phyloP scores from a whole-genome alignment of 1,139 yeast genomes.

The Wickerhamomyces sp. region DNA sequence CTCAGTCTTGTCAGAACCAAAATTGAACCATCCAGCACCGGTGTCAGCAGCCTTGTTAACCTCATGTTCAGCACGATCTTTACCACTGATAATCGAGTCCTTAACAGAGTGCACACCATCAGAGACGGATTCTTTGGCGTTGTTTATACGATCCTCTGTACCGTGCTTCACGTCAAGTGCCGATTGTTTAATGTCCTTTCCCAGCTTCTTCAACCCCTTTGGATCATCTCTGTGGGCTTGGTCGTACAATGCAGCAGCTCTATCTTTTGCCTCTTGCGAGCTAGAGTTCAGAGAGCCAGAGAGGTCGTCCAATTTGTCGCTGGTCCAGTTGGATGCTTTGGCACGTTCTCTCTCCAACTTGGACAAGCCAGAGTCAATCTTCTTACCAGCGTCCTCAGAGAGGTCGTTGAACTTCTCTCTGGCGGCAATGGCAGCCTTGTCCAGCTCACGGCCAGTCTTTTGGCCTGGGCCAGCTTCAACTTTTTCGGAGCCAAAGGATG shows the following conservation, averaged over 20 bases:
- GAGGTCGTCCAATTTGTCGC: slow-evolving; percentile 22
- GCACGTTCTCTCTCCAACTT: slow-evolving; percentile 19
- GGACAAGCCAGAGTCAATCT: slow-evolving; percentile 22
- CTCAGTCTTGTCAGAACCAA: slow-evolving; percentile 14
- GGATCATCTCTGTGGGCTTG: slow-evolving; percentile 30
- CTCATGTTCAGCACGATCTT: slow-evolving; percentile 17
- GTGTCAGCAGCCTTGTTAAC: slow-evolving; percentile 11
- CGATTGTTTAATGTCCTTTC: slow-evolving; percentile 23
- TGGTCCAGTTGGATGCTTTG: slow-evolving; percentile 22
- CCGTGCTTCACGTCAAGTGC: slow-evolving; percentile 31
- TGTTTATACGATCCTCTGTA: slow-evolving; percentile 33
- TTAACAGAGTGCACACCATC: slow-evolving; percentile 10
- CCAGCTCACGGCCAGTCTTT: slow-evolving; percentile 24
- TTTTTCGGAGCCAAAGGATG: slow-evolving; percentile 11
- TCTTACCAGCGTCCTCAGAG: slow-evolving; percentile 31
- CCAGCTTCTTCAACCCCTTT: slow-evolving; percentile 12
- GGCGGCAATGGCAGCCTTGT: slow-evolving; percentile 21
- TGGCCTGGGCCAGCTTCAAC: slow-evolving; percentile 24
- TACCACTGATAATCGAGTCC: slow-evolving; percentile 11
- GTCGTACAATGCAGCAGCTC: slow-evolving; percentile 35
- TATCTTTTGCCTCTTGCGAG: slow-evolving; percentile 25
- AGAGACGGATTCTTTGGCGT: slow-evolving; percentile 27
- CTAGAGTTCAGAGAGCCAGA: slow-evolving; percentile 21
- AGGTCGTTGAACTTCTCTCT: slow-evolving; percentile 23
- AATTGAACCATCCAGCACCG: slow-evolving; percentile 14